Evolutionary conservation across 257 asterid genomes (phyloP), one percentile per base, ranked within the genome.

Genomic region (Henckelia pumila): DNA sequence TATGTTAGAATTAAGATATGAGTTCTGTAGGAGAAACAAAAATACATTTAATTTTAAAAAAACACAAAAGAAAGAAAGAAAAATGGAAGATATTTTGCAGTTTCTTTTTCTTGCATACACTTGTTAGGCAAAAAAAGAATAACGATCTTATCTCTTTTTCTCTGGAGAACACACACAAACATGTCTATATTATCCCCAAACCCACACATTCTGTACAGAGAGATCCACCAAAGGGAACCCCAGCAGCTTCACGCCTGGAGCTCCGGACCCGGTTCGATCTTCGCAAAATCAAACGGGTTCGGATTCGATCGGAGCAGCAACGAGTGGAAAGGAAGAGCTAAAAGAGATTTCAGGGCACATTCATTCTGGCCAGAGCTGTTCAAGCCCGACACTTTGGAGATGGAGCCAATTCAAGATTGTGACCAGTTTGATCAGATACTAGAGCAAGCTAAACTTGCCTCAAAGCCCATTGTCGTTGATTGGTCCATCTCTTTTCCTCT

Each of bases 381-480:
- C 20, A 78, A 79, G 64, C 84, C 90, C 0, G 23, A 61, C 4
- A 3, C 76, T 0, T 56, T 84, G 37, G 89, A 81, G 70, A 84
- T 89, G 95, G 80, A 82, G 74, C 69, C 83, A 28, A 83, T 88
- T 64, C 76, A 58, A 56, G 81, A 79, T 73, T 72, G 29, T 66
- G 86, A 88, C 24, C 87, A 85, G 19, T 79, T 91, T 56, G 96
- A 88, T 73, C 85, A 61, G 84, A 86, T 88, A 80, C 77, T 91
- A 71, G 82, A 68, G 5, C 78, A 67, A 8, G 89, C 97, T 52
- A 75, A 79, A 44, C 74, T 82, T 29, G 80, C 71, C n/a, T 85
- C 93, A 1, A 88, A 83, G 29, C 96, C 97, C 53, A 33, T 88
- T 85, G 70, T 85, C 69, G 83, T 91, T 70, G 95, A 91, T 68